Conservation (phyloP, 805 yeast genomes). For the Zygoascus bituminiphila region DNA sequence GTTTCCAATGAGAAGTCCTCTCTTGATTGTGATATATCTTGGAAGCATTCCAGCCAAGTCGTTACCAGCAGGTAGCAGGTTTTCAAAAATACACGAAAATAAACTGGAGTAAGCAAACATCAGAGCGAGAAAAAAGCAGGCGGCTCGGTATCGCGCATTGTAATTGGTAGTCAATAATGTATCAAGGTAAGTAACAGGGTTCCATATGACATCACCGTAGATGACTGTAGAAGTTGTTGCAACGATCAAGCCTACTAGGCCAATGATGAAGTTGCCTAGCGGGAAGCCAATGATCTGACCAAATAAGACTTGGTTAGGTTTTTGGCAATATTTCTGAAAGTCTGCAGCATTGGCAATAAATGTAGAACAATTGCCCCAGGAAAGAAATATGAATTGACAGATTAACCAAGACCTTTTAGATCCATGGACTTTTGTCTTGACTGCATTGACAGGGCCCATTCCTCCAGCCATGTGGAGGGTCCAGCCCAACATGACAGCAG, state of each 20-base stretch:
- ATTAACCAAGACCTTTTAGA: conserved; percentile 10
- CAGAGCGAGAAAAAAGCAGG: conserved; percentile 8
- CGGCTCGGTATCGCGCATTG: conserved; percentile 11
- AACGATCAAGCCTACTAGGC: conserved; percentile 36
- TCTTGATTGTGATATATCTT: conserved; percentile 34
- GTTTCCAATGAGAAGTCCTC: conserved; percentile 32
- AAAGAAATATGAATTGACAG: conserved; percentile 4
- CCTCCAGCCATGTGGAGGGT: conserved; percentile 6
- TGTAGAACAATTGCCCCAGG: conserved; percentile 15
- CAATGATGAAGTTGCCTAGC: conserved; percentile 10
- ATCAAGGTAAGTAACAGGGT: conserved; percentile 30
- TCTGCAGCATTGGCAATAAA: conserved; percentile 14
- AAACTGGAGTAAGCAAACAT: conserved; percentile 10
- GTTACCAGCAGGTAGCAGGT: conserved; percentile 42
- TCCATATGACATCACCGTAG: conserved; percentile 39
- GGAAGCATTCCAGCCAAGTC: conserved; percentile 42
- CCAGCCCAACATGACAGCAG: conserved; percentile 12
- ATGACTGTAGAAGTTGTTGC: conserved; percentile 36
- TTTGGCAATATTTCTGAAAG: conserved; percentile 11
- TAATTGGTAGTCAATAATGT: conserved; percentile 5
- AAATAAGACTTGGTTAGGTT: conserved; percentile 6
- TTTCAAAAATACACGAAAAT: conserved; percentile 27
- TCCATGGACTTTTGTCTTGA: background rate
- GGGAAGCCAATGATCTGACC: conserved; percentile 14
- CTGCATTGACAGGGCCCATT: background rate